Conservation (phyloP, 805 yeast species). For the Kluyveromyces starmeri region DNA sequence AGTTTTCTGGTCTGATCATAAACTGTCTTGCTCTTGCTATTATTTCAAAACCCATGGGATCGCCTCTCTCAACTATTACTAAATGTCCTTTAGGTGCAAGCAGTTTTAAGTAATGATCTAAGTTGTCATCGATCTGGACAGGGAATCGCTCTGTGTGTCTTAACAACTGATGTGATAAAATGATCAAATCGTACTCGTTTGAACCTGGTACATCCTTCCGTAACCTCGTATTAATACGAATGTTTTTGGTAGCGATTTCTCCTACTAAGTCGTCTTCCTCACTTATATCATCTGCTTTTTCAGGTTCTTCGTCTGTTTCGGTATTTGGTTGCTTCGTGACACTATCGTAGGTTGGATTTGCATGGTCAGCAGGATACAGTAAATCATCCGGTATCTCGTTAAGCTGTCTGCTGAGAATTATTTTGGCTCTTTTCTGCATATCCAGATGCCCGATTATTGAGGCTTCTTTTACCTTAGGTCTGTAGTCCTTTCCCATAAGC, state of each 20-base stretch:
- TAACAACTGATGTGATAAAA: slow-evolving; percentile 72
- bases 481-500: slow-evolving; percentile 56
- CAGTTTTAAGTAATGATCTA: slow-evolving; percentile 49
- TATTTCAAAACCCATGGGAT: slow-evolving; percentile 79
- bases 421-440: slow-evolving; percentile 76
- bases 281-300: slow-evolving; percentile 14
- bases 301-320: slow-evolving; percentile 13
- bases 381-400: slow-evolving; percentile 35
- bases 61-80: slow-evolving; percentile 80
- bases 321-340: slow-evolving; percentile 5
- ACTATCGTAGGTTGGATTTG: slow-evolving; percentile 6
- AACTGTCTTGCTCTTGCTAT: slow-evolving; percentile 86
- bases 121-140: slow-evolving; percentile 57
- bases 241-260: slow-evolving; percentile 46
- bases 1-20: slow-evolving; percentile 76
- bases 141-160: slow-evolving; percentile 55
- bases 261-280: slow-evolving; percentile 35
- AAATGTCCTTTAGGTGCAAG: slow-evolving; percentile 74
- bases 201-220: slow-evolving; percentile 41
- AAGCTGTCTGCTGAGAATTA: slow-evolving; percentile 60
- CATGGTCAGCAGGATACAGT: slow-evolving; percentile 13
- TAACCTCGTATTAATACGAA: slow-evolving; percentile 47
- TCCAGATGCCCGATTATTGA: slow-evolving; percentile 60
- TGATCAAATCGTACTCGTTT: slow-evolving; percentile 67
- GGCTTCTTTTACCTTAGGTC: slow-evolving; percentile 58